Base-by-base conservation (phyloP, 2,329 filamentous ascomycete species). In the Trichophyton rubrum region DNA sequence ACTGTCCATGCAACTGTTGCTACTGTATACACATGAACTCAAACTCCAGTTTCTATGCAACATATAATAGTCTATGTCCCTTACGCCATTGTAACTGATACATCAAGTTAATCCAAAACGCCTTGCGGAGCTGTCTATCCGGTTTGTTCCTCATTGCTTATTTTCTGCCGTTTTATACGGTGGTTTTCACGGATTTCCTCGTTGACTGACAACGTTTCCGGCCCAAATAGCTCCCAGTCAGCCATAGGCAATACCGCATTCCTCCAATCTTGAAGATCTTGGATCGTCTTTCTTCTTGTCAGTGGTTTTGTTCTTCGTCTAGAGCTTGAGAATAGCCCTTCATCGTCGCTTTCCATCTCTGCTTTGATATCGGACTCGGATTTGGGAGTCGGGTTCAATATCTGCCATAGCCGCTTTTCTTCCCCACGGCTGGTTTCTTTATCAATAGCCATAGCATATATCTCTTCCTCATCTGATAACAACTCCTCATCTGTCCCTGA, bases 221-320 rank as follows among this genome's bases (percentile, higher is more conserved):
- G 67, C 63, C 71, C 71, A 60, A 71, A 72, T n/a, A 70, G 69
- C 65, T 83, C 80, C 81, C 81, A 83, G 35, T 77, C 73, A 17
- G 75, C 72, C 53, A 72, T 74, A 58, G 79, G 81, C 1, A 78
- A 66, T 0, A 74, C 71, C 57, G 69, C 71, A 27, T 72, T 72
- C 58, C 78, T 74, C 81, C 81, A 83, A 57, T 77, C 70, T n/a
- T 71, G 66, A 8, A 74, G 60, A 9, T 77, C 73, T 53, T 73
- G 65, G 59, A 64, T 65, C 59, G 65, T 65, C 67, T 70, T 73
- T 65, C 69, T 72, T 62, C 70, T 67, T 40, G 64, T 64, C 20
- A 60, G 59, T 59, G 69, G 67, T 59, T 64, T 67, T 33, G 62
- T 59, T 13, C 15, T 24, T 2, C 4, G 11, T 4, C 13, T 15